Conservation (phyloP, 2,329 filamentous ascomycete species). For the Aureobasidium melanogenum region DNA sequence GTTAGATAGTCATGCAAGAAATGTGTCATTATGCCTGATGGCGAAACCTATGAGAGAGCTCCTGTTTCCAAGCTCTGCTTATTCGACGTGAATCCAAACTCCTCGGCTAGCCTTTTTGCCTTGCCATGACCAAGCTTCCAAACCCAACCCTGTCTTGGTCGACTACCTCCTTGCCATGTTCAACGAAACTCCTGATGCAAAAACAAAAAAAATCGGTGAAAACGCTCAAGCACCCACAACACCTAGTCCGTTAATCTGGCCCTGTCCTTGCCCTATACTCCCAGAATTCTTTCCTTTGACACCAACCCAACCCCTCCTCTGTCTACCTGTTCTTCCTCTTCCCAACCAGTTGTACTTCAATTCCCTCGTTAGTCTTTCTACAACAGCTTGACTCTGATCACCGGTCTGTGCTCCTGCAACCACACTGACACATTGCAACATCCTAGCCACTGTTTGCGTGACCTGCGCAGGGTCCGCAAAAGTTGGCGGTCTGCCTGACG, state of each 20-base stretch:
- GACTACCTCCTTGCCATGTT: not conserved
- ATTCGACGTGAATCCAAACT: not conserved
- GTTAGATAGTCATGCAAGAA: not conserved
- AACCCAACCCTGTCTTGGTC: too few relatives aligned
- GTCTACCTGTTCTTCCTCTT: constrained; percentile 76
- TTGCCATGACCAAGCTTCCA: not conserved
- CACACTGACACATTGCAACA: constrained; percentile 94
- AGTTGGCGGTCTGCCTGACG: constrained; percentile 13
- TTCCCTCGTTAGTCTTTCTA: constrained; percentile 75
- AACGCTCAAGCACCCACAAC: constrained; percentile 20
- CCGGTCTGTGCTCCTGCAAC: constrained; percentile 65
- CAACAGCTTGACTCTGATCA: constrained; percentile 66
- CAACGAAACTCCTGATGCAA: not conserved
- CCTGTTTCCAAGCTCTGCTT: not conserved
- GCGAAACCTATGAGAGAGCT: not conserved
- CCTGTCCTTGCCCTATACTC: not conserved
- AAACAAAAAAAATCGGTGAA: not conserved
- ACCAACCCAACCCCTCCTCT: constrained; percentile 83
- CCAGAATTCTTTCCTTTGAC: constrained; percentile 31
- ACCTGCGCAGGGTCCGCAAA: constrained; percentile 53
- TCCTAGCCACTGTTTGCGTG: constrained; percentile 86
- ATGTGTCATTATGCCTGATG: not conserved
- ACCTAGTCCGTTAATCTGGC: constrained; percentile 17
- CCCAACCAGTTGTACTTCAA: constrained; percentile 97
- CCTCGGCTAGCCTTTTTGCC: not conserved